These are phyloP conservation scores for Naganishia friedmannii DNA, from an alignment of 768 basidiomycete species.

Conservation along the genomic window DNA sequence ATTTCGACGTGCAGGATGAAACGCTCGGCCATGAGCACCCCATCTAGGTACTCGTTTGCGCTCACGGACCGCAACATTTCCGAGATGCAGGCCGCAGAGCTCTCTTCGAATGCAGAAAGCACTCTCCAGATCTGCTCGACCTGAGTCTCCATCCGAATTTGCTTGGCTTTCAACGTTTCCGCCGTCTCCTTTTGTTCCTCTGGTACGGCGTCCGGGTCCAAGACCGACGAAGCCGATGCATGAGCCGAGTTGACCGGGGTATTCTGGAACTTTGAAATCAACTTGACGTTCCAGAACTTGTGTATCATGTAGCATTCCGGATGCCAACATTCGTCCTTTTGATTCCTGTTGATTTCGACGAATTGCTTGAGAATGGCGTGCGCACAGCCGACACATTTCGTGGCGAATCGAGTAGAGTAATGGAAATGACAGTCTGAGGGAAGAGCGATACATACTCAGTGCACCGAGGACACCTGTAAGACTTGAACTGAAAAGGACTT, in stretches of 20 bases:
- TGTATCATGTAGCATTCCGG: constrained; percentile 99
- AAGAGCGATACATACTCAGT: neutral
- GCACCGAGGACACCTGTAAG: neutral
- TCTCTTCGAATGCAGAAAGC: constrained; percentile 95
- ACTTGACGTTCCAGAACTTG: constrained; percentile 99
- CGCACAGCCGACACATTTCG: constrained; percentile 95
- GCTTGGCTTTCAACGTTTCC: constrained; percentile 76
- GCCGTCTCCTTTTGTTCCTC: constrained; percentile 81
- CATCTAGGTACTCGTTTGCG: constrained; percentile 91
- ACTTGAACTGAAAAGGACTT: constrained; percentile 33
- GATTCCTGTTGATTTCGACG: constrained; percentile 98
- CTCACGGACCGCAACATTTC: constrained; percentile 98
- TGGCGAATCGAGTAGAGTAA: constrained; percentile 96
- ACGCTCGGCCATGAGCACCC: constrained; percentile 96
- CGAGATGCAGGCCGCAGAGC: constrained; percentile 97
- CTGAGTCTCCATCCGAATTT: constrained; percentile 90
- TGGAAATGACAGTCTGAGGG: constrained; percentile 85
- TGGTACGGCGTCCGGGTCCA: constrained; percentile 59
- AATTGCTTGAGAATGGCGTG: constrained; percentile 98
- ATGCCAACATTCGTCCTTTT: constrained; percentile 99
- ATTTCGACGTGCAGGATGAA: constrained; percentile 98
- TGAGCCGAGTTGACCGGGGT: constrained; percentile 47
- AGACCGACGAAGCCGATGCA: constrained; percentile 45
- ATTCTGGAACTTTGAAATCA: constrained; percentile 51
- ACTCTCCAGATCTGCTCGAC: constrained; percentile 99